Percentiles rank a stretch among this genome's conserved stretches.
phyloP scores from a whole-genome alignment of 352 stramenopile species.

The Peronospora destructor region DNA sequence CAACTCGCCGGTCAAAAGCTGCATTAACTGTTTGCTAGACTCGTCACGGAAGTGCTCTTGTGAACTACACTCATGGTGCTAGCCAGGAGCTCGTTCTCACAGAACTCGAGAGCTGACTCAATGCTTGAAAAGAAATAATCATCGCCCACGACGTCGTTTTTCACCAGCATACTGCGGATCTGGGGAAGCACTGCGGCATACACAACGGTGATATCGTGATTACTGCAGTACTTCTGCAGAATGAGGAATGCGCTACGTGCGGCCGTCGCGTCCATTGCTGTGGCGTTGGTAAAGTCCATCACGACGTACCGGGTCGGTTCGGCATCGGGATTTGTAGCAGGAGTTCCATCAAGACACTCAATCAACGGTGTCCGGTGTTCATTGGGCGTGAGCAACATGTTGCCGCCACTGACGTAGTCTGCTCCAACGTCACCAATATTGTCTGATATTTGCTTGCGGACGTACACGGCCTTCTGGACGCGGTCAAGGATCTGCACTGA shows the following conservation, averaged over 20 bases:
- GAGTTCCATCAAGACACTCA: conserved; percentile 60
- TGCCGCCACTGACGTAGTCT: conserved; percentile 9
- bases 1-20: conserved; percentile 59
- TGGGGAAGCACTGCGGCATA: conserved; percentile 55
- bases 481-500: conserved; percentile 68
- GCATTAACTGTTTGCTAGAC: conserved; percentile 35
- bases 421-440: conserved; percentile 6
- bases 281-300: conserved; percentile 78
- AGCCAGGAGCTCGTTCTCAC: conserved; percentile 50
- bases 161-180: conserved; percentile 42
- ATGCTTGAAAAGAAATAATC: conserved; percentile 50
- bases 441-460: conserved; percentile 31
- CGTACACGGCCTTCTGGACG: conserved; percentile 59
- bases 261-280: conserved; percentile 78
- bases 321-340: conserved; percentile 22
- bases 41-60: conserved; percentile 30
- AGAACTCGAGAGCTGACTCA: conserved; percentile 60
- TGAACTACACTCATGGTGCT: not conserved
- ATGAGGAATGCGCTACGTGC: conserved; percentile 75
- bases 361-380: conserved; percentile 35
- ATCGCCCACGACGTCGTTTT: conserved; percentile 51
- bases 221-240: conserved; percentile 64
- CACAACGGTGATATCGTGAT: conserved; percentile 50
- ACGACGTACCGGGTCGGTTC: conserved; percentile 68
- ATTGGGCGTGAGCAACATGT: conserved; percentile 37